phyloP scores from a whole-genome alignment of 176 grass and related monocot species.

The Aegilops speltoides region DNA sequence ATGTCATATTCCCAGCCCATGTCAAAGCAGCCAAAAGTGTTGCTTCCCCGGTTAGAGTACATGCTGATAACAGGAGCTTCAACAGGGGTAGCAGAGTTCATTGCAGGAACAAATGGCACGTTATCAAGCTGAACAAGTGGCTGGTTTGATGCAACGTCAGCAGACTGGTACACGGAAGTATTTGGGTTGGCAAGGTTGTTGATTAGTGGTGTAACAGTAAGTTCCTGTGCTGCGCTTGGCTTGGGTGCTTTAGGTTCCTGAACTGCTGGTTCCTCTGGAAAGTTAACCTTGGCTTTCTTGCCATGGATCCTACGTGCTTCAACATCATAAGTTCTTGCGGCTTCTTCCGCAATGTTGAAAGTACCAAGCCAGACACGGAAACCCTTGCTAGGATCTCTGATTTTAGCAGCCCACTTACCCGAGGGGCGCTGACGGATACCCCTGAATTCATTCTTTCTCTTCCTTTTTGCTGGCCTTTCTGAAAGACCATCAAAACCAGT shows the following conservation, averaged over 20 bases:
- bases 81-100: slow-evolving; percentile 37
- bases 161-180: slow-evolving; percentile 29
- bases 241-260: slow-evolving; percentile 44
- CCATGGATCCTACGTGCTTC: slow-evolving; percentile 88
- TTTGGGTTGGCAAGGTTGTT: slow-evolving; percentile 30
- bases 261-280: slow-evolving; percentile 47
- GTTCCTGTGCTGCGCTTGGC: slow-evolving; percentile 35
- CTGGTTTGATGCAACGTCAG: slow-evolving; percentile 36
- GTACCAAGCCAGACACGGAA: slow-evolving; percentile 96
- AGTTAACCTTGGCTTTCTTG: slow-evolving; percentile 97
- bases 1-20: slow-evolving; percentile 56
- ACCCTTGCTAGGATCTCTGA: slow-evolving; percentile 89
- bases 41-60: slow-evolving; percentile 72
- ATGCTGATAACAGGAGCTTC: slow-evolving; percentile 36
- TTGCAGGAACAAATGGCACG: slow-evolving; percentile 16
- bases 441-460: slow-evolving; percentile 87
- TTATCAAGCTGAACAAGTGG: slow-evolving; percentile 29
- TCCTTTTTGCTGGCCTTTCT: slow-evolving; percentile 61
- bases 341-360: slow-evolving; percentile 94
- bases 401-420: slow-evolving; percentile 99
- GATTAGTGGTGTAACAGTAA: slow-evolving; percentile 21
- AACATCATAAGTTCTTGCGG: slow-evolving; percentile 89
- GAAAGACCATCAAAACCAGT: slow-evolving; percentile 43
- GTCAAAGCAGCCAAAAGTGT: slow-evolving; percentile 43
- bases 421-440: slow-evolving; percentile 93